Evolutionary conservation across 257 asterid species (phyloP), one percentile per base, ranked within the genome.

Genomic region (Pogostemon cablin): DNA sequence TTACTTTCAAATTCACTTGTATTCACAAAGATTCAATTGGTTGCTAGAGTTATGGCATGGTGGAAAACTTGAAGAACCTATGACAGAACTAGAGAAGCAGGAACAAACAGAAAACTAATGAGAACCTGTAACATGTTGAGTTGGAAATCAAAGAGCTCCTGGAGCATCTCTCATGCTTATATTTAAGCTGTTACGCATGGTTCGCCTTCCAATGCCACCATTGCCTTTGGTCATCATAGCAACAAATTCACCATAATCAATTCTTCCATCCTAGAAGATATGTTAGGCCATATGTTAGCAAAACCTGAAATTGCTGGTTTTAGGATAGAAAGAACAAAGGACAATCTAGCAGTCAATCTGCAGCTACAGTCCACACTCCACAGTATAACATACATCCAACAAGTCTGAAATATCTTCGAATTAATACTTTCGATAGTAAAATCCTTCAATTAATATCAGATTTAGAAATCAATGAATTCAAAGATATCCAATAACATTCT

Each of bases 171-270:
- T 78, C 87, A 80, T 85, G 84, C 90, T 85, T 65, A 85, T 80
- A 61, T 85, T 85, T 76, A 85, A 52, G 87, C 87, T 82, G 81
- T 85, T 85, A 50, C 86, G 74, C 90, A 85, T 85, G 44, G 90
- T 85, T 76, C 90, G 86, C 78, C 90, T 82, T 37, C 90, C 90
- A 39, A 85, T 74, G 37, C 86, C 84, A 44, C 75, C 83, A 74
- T 85, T 85, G 60, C 90, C 90, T 72, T 85, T 85, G 20, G 87
- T 83, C 90, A 85, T 85, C 90, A 85, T 85, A 65, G 90, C 90
- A 40, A 82, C 87, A 49, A 85, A 85, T 68, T 85, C 90, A 55
- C 90, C 90, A 35, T 85, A 85, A 68, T 85, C 90, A 47, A 85
- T 85, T 59, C 87, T 69, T 65, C 90, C 90, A 79, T 85, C 90